Evolutionary conservation across 2,329 filamentous ascomycete species (phyloP).

Genomic region (Coniochaeta sp.): DNA sequence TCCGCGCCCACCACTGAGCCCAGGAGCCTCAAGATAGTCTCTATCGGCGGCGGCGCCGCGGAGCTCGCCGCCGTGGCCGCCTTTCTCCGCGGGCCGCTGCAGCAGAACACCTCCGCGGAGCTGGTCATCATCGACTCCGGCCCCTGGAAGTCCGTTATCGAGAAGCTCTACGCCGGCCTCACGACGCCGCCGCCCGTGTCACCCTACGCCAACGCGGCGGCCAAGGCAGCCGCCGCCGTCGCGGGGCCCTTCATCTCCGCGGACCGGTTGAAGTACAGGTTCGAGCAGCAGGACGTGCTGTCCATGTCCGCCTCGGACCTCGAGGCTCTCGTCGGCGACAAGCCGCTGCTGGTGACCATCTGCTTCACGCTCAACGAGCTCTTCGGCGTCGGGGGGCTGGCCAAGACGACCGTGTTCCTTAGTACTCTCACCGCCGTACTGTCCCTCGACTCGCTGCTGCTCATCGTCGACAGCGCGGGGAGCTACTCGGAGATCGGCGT

Average conservation of each 20-base stretch:
- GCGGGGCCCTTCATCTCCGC: slow-evolving; percentile 36
- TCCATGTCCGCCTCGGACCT: slow-evolving; percentile 28
- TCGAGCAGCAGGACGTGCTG: slow-evolving; percentile 44
- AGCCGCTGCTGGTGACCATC: slow-evolving; percentile 61
- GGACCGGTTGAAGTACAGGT: slow-evolving; percentile 30
- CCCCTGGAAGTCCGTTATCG: slow-evolving; percentile 62
- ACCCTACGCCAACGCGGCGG: slow-evolving; percentile 43
- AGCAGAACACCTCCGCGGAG: slow-evolving; percentile 28
- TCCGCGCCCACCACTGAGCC: slow-evolving; percentile 2
- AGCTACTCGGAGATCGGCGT: slow-evolving; percentile 81
- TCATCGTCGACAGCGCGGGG: slow-evolving; percentile 89
- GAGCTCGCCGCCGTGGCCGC: slow-evolving; percentile 52
- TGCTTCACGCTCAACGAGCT: slow-evolving; percentile 96
- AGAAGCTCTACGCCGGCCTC: slow-evolving; percentile 49
- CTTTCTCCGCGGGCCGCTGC: slow-evolving; percentile 25
- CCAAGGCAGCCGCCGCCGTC: slow-evolving; percentile 34
- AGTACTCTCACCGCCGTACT: slow-evolving; percentile 56
- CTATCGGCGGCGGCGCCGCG: slow-evolving; percentile 52
- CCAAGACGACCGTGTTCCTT: slow-evolving; percentile 71
- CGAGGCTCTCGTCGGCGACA: slow-evolving; percentile 15
- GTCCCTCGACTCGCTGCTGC: slow-evolving; percentile 55
- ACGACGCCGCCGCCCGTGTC: slow-evolving; percentile 43
- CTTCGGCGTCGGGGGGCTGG: slow-evolving; percentile 67
- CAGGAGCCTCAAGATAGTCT: slow-evolving; percentile 20
- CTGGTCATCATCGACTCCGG: slow-evolving; percentile 68